A percentile compares a stretch with the other conserved stretches of the same genome.
These are phyloP conservation scores for Ashbya aceris DNA, from an alignment of 1,139 yeast species.

Conservation along the genomic window DNA sequence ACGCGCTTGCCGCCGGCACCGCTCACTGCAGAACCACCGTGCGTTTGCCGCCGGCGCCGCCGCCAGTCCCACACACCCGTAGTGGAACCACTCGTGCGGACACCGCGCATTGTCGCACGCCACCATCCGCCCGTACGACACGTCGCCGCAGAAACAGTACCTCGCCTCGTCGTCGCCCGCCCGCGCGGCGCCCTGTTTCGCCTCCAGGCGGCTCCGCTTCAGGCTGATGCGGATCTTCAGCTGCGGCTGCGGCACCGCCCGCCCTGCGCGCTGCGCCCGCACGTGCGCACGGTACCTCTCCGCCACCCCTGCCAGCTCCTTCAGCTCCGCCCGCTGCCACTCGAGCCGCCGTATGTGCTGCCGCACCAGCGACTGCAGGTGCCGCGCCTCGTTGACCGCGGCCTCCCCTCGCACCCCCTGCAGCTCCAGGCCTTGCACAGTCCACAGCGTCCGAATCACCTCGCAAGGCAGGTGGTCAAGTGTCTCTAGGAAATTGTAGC, in stretches of 20 bases:
- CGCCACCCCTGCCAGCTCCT: conserved; percentile 12
- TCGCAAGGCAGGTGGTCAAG: conserved; percentile 45
- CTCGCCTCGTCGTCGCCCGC: conserved; percentile 3
- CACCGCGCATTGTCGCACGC: conserved; percentile 84
- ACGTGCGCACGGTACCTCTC: conserved; percentile 13
- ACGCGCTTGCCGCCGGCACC: conserved; percentile 29
- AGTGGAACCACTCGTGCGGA: conserved; percentile 78
- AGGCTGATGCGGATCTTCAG: conserved; percentile 12
- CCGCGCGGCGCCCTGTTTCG: conserved; percentile 3
- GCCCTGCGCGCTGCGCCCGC: conserved; percentile 5
- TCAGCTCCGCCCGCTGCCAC: conserved; percentile 14
- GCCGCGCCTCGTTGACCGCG: conserved; percentile 14
- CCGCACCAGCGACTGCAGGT: conserved; percentile 11
- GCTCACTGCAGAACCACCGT: conserved; percentile 86
- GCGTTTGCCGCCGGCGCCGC: conserved; percentile 65
- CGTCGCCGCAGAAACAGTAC: conserved; percentile 78
- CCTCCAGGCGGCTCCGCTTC: neutral
- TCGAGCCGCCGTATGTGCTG: conserved; percentile 11
- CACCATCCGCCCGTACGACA: conserved; percentile 84
- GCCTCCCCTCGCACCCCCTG: conserved; percentile 11
- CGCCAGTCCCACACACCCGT: conserved; percentile 69
- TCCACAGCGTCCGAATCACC: conserved; percentile 39
- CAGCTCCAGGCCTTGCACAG: conserved; percentile 35
- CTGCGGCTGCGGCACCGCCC: conserved; percentile 5
- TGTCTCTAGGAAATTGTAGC: conserved; percentile 24